phyloP scores from a whole-genome alignment of 2,329 filamentous ascomycete species.

The Hypoxylon sp. region DNA sequence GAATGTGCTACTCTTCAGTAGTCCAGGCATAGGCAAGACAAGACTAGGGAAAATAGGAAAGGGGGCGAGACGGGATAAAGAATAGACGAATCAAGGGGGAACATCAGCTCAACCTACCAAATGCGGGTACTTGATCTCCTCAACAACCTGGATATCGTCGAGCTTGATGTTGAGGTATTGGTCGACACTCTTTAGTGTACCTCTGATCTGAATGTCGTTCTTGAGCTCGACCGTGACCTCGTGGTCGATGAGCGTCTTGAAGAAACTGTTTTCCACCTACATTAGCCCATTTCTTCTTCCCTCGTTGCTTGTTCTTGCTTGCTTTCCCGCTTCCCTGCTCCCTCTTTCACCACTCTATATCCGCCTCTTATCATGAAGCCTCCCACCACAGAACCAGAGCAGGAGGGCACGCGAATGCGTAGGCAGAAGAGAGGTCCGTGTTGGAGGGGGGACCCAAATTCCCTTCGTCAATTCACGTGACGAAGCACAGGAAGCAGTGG shows the following conservation, averaged over 20 bases:
- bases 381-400: neutral
- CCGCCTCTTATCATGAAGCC: too few species aligned
- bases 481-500: constrained; percentile 11
- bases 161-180: constrained; percentile 99
- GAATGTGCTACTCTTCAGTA: too few species aligned
- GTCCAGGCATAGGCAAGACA: too few species aligned
- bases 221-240: constrained; percentile 99
- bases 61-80: neutral
- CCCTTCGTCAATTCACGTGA: constrained; percentile 33
- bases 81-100: too few species aligned
- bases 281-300: constrained; percentile 24
- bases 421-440: neutral
- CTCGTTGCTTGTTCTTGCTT: neutral
- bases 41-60: neutral
- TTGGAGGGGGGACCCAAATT: neutral
- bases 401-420: too few species aligned
- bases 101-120: constrained; percentile 69
- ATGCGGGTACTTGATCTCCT: constrained; percentile 96
- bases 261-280: constrained; percentile 75
- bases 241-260: constrained; percentile 98
- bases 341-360: neutral
- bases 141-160: constrained; percentile 92
- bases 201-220: constrained; percentile 97
- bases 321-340: neutral
- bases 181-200: constrained; percentile 95